Base-by-base conservation (phyloP, 1,284 basidiomycete genomes). In the Exobasidium cylindrosporum region DNA sequence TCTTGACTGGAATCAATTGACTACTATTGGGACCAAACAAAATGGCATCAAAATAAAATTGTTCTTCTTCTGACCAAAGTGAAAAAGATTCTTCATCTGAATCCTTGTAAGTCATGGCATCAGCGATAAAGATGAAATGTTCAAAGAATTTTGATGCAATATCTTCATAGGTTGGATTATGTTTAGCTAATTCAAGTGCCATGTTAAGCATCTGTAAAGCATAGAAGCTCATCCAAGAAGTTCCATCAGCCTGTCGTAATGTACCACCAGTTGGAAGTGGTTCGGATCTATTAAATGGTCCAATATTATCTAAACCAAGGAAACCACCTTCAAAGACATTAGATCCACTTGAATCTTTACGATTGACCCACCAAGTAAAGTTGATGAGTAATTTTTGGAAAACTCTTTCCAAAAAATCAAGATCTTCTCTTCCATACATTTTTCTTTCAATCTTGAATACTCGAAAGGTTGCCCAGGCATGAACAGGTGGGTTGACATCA, bases 191-290 rank as follows among this genome's bases (percentile, higher is more conserved):
- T 81, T 98, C 95, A 54, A 98, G 86, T 0, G 95, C 93, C 81
- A 98, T 97, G 81, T 90, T 95, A 79, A 98, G 83, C 93, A 97
- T 97, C 77, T 95, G 95, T 64, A 97, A 82, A 72, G 88, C 91
- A 81, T 95, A 98, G 83, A 97, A 97, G 29, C 92, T 94, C 95
- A 98, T 98, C 95, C 95, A 97, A 0, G 93, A 91, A 4, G 95
- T 97, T 17, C 94, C 95, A 80, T 97, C 95, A 6, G 95, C 92
- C 82, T 98, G 95, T 58, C 94, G 92, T 60, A 98, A 84, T 52
- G 57, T 68, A 54, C 79, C 80, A 54, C 94, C 95, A 0, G 93
- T 97, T 4, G 94, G 94, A 45, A 97, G 82, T 24, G 91, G 91
- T 81, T 98, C 95, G 2, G 93, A 97, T 57, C 95, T 89, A 83